Conservation (phyloP, 2,329 filamentous ascomycete species). For the Colletotrichum shisoi region DNA sequence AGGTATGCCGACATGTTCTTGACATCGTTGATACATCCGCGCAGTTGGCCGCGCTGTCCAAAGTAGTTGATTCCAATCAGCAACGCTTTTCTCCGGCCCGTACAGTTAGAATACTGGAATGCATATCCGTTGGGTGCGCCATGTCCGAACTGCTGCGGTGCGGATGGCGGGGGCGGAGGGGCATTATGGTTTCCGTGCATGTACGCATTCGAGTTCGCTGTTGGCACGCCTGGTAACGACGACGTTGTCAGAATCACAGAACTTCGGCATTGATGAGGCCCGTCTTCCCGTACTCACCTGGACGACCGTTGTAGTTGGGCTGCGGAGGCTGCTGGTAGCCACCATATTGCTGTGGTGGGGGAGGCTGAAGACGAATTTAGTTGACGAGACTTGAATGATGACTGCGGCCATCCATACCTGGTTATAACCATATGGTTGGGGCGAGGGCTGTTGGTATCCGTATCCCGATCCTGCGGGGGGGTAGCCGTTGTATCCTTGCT, state of each 20-base stretch:
- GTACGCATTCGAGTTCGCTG: slow-evolving; percentile 61
- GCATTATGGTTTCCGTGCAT: slow-evolving; percentile 64
- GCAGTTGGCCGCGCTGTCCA: slow-evolving; percentile 84
- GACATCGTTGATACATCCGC: slow-evolving; percentile 96
- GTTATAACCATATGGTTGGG: slow-evolving; percentile 57
- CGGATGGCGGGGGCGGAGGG: slow-evolving; percentile 71
- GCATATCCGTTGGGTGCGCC: slow-evolving; percentile 82
- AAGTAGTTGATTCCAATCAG: slow-evolving; percentile 98
- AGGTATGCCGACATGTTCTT: slow-evolving; percentile 96
- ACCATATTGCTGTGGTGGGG: slow-evolving; percentile 55
- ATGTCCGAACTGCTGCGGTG: slow-evolving; percentile 76
- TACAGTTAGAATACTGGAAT: slow-evolving; percentile 93
- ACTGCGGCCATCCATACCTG: slow-evolving; percentile 46
- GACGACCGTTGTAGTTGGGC: slow-evolving; percentile 58
- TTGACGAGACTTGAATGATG: slow-evolving; percentile 25
- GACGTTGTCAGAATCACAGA: slow-evolving; percentile 5
- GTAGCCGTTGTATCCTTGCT: slow-evolving; percentile 56
- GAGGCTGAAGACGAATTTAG: slow-evolving; percentile 44
- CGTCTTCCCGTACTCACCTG: slow-evolving; percentile 51
- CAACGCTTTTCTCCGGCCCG: slow-evolving; percentile 84
- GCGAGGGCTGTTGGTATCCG: slow-evolving; percentile 60
- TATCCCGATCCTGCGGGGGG: slow-evolving; percentile 55
- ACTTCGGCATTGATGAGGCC: background rate
- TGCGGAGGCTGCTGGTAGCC: slow-evolving; percentile 51
- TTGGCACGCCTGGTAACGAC: slow-evolving; percentile 49